phyloP scores from a whole-genome alignment of 1,284 basidiomycete genomes.

The Austroboletus novae-zelandiae region DNA sequence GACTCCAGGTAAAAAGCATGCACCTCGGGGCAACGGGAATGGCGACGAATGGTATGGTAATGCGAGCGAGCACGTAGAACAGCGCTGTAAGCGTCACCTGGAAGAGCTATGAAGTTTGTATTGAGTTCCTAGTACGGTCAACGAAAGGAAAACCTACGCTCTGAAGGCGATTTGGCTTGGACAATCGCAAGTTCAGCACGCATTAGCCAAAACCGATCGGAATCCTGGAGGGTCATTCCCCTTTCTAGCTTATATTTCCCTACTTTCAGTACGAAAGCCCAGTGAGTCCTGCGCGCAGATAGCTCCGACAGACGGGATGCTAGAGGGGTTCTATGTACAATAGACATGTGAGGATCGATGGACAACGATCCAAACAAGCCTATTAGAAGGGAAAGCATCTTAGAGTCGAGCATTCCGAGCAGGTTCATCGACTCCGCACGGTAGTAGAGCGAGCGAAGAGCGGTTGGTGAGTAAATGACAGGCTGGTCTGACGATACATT shows the following conservation, averaged over 20 bases:
- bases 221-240: constrained; percentile 24
- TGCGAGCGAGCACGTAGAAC: constrained; percentile 22
- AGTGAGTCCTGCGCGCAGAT: constrained; percentile 27
- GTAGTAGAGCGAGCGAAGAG: constrained; percentile 38
- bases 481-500: constrained; percentile 22
- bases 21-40: constrained; percentile 24
- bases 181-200: constrained; percentile 30
- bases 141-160: constrained; percentile 14
- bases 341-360: constrained; percentile 17
- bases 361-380: constrained; percentile 45
- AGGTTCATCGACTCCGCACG: constrained; percentile 26
- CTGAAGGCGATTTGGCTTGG: neutral
- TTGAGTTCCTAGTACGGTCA: constrained; percentile 9
- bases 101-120: constrained; percentile 11
- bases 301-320: constrained; percentile 17
- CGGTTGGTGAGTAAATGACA: constrained; percentile 25
- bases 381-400: constrained; percentile 38
- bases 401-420: constrained; percentile 27
- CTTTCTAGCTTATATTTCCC: constrained; percentile 29
- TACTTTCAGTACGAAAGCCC: constrained; percentile 35
- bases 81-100: constrained; percentile 6
- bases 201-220: constrained; percentile 46
- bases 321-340: constrained; percentile 26
- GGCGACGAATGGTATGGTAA: constrained; percentile 26
- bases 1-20: constrained; percentile 27